phyloP scores from a whole-genome alignment of 129 eudicot genomes.

The Tagetes patula region DNA sequence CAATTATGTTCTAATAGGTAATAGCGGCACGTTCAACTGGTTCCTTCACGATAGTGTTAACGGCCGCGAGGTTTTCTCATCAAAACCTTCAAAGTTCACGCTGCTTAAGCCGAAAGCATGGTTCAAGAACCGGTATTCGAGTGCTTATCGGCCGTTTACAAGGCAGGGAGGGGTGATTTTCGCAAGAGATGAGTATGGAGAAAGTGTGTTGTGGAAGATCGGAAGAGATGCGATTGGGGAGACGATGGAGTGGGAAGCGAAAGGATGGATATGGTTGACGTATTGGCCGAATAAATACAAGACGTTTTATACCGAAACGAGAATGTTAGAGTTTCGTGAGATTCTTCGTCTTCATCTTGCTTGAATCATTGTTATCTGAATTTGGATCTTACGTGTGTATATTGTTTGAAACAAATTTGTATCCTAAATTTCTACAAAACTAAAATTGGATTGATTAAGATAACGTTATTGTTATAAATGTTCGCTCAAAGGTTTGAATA shows the following conservation, averaged over 20 bases:
- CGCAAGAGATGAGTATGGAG: slow-evolving; percentile 89
- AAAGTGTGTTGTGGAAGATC: slow-evolving; percentile 80
- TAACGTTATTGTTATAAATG: no score
- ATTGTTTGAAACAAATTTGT: not conserved
- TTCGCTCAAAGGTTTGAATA: no score
- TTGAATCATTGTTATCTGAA: slow-evolving; percentile 9
- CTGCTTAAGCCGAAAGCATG: slow-evolving; percentile 72
- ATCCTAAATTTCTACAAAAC: no score
- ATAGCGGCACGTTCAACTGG: slow-evolving; percentile 67
- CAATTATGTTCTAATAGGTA: slow-evolving; percentile 6
- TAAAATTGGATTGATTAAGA: no score
- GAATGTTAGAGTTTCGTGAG: slow-evolving; percentile 79
- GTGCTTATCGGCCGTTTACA: slow-evolving; percentile 72
- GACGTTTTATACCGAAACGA: slow-evolving; percentile 68
- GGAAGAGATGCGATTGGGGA: slow-evolving; percentile 60
- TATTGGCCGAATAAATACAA: slow-evolving; percentile 91
- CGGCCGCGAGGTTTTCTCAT: slow-evolving; percentile 74
- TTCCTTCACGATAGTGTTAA: slow-evolving; percentile 67
- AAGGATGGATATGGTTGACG: slow-evolving; percentile 85
- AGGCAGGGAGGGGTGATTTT: slow-evolving; percentile 84
- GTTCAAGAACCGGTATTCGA: slow-evolving; percentile 76
- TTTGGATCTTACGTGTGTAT: not conserved
- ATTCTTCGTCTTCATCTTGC: slow-evolving; percentile 50
- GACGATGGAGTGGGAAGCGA: slow-evolving; percentile 74
- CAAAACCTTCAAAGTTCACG: slow-evolving; percentile 59